phyloP scores from a whole-genome alignment of 495 filamentous ascomycete species.

The Thermochaetoides thermophila region DNA sequence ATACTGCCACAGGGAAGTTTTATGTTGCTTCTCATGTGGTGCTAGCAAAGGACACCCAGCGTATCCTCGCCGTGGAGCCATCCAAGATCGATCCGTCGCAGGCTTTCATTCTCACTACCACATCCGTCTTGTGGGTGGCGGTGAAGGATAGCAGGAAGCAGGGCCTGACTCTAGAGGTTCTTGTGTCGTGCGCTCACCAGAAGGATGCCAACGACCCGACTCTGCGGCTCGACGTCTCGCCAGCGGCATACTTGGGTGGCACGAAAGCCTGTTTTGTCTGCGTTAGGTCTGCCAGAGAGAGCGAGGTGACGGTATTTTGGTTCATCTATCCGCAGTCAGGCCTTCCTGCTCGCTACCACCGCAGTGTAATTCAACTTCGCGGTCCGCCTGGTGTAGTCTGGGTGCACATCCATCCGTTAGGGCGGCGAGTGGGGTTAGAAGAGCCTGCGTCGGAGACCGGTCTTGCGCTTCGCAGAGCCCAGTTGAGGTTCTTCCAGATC shows the following conservation, averaged over 20 bases:
- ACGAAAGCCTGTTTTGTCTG: slow-evolving; percentile 14
- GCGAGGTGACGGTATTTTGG: slow-evolving; percentile 15
- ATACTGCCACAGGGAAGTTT: slow-evolving; percentile 3
- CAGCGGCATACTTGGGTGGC: slow-evolving; percentile 7
- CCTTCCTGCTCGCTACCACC: slow-evolving; percentile 10
- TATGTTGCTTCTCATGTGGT: slow-evolving; percentile 4
- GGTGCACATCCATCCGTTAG: slow-evolving; percentile 12
- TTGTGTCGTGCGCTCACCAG: slow-evolving; percentile 33
- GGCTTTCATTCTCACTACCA: slow-evolving; percentile 42
- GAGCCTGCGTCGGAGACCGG: not conserved
- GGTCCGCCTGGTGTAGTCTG: slow-evolving; percentile 6
- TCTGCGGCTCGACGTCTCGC: slow-evolving; percentile 22
- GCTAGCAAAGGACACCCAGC: slow-evolving; percentile 10
- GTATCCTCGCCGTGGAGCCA: slow-evolving; percentile 39
- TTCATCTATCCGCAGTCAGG: slow-evolving; percentile 12
- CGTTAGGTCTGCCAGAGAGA: slow-evolving; percentile 12
- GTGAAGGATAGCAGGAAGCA: slow-evolving; percentile 3
- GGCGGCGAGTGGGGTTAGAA: slow-evolving; percentile 2
- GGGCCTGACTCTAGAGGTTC: slow-evolving; percentile 10
- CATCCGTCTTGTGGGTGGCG: slow-evolving; percentile 20
- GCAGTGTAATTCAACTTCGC: slow-evolving; percentile 8
- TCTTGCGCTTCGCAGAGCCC: slow-evolving; percentile 3
- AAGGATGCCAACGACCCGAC: slow-evolving; percentile 22
- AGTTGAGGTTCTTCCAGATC: slow-evolving; percentile 18
- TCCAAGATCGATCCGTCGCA: slow-evolving; percentile 32